Evolutionary conservation across 73 alveolate genomes (phyloP).

Genomic region (Paramecium pentaurelia): DNA sequence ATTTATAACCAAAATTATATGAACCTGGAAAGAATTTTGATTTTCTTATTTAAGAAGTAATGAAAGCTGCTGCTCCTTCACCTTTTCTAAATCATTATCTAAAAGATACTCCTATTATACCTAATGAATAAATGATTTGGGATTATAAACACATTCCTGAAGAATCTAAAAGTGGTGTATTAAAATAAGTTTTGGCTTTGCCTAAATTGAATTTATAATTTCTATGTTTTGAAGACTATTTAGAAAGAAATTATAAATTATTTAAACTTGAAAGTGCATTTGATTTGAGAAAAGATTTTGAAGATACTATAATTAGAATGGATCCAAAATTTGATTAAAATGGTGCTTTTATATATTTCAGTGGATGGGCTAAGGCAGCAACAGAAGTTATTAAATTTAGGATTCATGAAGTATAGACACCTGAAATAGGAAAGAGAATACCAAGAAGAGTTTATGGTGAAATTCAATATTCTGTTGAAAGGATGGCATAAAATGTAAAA

Average conservation of each 20-base stretch:
- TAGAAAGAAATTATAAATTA: constrained; percentile 29
- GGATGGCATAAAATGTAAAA: not conserved
- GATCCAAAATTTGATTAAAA: constrained; percentile 22
- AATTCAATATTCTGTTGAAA: not conserved
- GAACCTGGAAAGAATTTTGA: constrained; percentile 37
- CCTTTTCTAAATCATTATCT: not conserved
- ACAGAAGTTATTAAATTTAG: not conserved
- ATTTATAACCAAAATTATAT: not conserved
- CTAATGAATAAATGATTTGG: constrained; percentile 41
- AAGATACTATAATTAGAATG: constrained; percentile 6
- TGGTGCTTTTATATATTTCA: not conserved
- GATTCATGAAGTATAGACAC: constrained; percentile 38
- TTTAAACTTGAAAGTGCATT: constrained; percentile 24
- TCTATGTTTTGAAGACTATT: constrained; percentile 34
- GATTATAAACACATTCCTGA: constrained; percentile 37
- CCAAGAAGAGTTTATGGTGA: constrained; percentile 45
- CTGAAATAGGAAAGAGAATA: constrained; percentile 36
- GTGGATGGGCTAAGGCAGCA: constrained; percentile 36
- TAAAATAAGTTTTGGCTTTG: constrained; percentile 1
- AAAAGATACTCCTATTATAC: not conserved
- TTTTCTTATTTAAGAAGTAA: constrained; percentile 15
- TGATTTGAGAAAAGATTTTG: constrained; percentile 33
- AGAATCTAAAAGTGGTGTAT: not conserved
- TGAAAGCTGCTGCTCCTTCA: not conserved
- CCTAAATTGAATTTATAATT: constrained; percentile 15